Conservation (phyloP, 768 basidiomycete genomes). For the Cyathus striatus region DNA sequence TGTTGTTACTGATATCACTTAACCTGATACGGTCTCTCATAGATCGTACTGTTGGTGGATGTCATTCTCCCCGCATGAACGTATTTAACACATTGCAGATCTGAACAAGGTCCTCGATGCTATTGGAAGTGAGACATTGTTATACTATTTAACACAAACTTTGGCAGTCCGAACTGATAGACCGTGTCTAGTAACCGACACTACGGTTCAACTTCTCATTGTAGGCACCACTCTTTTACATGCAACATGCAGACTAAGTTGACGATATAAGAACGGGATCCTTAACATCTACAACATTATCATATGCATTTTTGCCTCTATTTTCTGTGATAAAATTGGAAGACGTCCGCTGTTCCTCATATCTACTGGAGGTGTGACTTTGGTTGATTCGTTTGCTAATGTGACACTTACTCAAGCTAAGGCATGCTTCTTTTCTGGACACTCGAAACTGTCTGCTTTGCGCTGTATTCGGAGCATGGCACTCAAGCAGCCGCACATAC, state of each 20-base stretch:
- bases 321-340: constrained; percentile 44
- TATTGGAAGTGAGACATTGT: constrained; percentile 32
- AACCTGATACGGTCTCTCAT: neutral
- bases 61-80: neutral
- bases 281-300: constrained; percentile 53
- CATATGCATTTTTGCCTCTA: constrained; percentile 42
- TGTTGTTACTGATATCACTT: constrained; percentile 3
- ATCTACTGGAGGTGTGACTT: constrained; percentile 32
- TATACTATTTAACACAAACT: neutral
- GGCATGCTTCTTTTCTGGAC: constrained; percentile 54
- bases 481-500: constrained; percentile 41
- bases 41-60: neutral
- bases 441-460: constrained; percentile 50
- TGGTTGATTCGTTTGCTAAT: neutral
- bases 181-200: constrained; percentile 32
- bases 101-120: constrained; percentile 48
- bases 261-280: constrained; percentile 39
- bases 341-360: constrained; percentile 45
- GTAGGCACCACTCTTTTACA: constrained; percentile 18
- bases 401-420: constrained; percentile 3
- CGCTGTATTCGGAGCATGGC: constrained; percentile 28
- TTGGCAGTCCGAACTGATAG: neutral
- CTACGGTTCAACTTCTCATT: constrained; percentile 33
- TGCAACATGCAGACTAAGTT: neutral
- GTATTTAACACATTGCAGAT: constrained; percentile 15